Evolutionary conservation across 1,139 yeast genomes (phyloP).

Genomic region (Wickerhamiella pararugosa): DNA sequence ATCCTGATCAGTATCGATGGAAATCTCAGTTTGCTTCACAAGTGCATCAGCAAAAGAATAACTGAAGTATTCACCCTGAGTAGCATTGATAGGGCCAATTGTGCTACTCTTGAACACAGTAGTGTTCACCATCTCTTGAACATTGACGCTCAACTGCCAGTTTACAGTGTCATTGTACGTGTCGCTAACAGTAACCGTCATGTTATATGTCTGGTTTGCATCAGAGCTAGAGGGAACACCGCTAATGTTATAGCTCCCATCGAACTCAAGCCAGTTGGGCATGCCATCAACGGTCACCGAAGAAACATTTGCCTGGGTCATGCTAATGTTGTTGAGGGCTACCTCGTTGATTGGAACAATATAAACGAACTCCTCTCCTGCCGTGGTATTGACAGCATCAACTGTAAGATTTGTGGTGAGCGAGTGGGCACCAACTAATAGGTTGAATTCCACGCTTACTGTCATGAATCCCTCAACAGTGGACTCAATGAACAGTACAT

Average conservation of each 20-base stretch:
- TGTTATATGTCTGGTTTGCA: slow-evolving; percentile 27
- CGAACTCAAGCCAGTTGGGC: slow-evolving; percentile 47
- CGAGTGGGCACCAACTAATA: slow-evolving; percentile 79
- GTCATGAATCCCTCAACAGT: slow-evolving; percentile 68
- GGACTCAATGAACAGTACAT: slow-evolving; percentile 64
- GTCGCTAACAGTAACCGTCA: slow-evolving; percentile 48
- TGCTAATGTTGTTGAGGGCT: slow-evolving; percentile 40
- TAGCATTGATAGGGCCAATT: slow-evolving; percentile 43
- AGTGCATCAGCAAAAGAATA: slow-evolving; percentile 28
- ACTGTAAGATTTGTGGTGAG: slow-evolving; percentile 44
- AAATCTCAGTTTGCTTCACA: slow-evolving; percentile 32
- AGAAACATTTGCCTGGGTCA: slow-evolving; percentile 40
- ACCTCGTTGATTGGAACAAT: slow-evolving; percentile 47
- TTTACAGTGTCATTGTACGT: slow-evolving; percentile 48
- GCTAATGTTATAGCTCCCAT: slow-evolving; percentile 25
- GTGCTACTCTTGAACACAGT: slow-evolving; percentile 18
- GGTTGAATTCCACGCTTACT: slow-evolving; percentile 49
- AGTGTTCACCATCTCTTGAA: slow-evolving; percentile 17
- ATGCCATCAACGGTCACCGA: slow-evolving; percentile 29
- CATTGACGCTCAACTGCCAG: slow-evolving; percentile 38
- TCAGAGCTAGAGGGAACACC: slow-evolving; percentile 42
- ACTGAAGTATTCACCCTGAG: slow-evolving; percentile 42
- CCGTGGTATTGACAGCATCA: slow-evolving; percentile 45
- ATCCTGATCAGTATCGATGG: slow-evolving; percentile 22
- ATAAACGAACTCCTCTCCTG: slow-evolving; percentile 38